A percentile compares a stretch with the other conserved stretches of the same genome.
These are phyloP conservation scores for Pseudopyricularia javanii DNA, from an alignment of 2,329 filamentous ascomycete genomes.

Conservation along the genomic window DNA sequence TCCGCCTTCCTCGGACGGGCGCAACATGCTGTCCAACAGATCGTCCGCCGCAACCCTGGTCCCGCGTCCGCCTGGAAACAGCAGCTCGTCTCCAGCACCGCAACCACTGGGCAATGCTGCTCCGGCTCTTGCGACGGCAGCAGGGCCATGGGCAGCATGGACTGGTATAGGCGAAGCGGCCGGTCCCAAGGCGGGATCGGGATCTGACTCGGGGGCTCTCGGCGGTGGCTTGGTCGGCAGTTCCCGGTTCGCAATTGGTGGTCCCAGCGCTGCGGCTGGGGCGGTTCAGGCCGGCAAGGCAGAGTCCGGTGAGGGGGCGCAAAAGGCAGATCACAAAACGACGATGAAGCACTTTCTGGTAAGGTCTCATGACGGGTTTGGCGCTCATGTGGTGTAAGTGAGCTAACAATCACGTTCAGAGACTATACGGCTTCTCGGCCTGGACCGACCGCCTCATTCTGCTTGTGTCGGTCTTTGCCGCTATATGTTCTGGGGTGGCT, in stretches of 20 bases:
- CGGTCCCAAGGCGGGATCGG: too few relatives aligned
- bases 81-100: background rate
- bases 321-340: conserved; percentile 2
- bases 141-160: background rate
- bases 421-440: conserved; percentile 41
- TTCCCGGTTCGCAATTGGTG: background rate
- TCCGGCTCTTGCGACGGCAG: background rate
- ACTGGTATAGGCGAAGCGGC: too few relatives aligned
- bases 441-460: conserved; percentile 37
- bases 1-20: background rate
- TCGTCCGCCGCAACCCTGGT: background rate
- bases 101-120: background rate
- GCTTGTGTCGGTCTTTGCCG: conserved; percentile 30
- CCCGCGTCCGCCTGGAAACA: background rate
- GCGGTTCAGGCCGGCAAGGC: background rate
- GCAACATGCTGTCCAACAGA: background rate
- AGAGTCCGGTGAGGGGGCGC: background rate
- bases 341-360: conserved; percentile 3
- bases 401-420: conserved; percentile 4
- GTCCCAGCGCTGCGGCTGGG: background rate
- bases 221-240: background rate
- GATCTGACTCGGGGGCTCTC: background rate
- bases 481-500: conserved; percentile 40
- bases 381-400: background rate
- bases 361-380: background rate